phyloP scores from a whole-genome alignment of 148 eudicot genomes.

The Agrostemma githago region DNA sequence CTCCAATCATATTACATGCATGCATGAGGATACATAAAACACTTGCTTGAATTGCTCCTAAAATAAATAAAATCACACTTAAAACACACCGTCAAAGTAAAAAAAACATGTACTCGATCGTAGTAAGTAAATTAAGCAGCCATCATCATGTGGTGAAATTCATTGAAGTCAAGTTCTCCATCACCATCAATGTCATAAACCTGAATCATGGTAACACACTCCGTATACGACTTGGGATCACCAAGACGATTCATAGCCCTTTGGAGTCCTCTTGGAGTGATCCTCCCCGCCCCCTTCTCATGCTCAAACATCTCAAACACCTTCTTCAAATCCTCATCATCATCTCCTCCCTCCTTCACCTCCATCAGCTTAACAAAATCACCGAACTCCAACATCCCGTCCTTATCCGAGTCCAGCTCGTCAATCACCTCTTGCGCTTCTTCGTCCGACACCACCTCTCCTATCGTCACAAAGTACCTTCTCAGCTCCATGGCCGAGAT shows the following conservation, averaged over 20 bases:
- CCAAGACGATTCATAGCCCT: constrained; percentile 51
- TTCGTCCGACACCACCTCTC: constrained; percentile 53
- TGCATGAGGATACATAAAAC: too few relatives aligned
- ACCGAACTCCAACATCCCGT: constrained; percentile 43
- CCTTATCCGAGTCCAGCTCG: constrained; percentile 59
- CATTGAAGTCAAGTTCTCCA: constrained; percentile 64
- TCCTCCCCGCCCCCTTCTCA: constrained; percentile 58
- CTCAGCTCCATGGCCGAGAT: constrained; percentile 56
- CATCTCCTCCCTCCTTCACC: constrained; percentile 26
- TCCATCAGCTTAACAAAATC: constrained; percentile 61
- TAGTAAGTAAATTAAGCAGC: constrained; percentile 13
- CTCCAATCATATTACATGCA: too few relatives aligned
- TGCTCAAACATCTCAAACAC: constrained; percentile 66
- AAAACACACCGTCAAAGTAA: too few relatives aligned
- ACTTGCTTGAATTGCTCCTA: too few relatives aligned
- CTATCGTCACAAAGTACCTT: constrained; percentile 50
- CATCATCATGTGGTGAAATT: constrained; percentile 75
- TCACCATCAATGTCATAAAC: constrained; percentile 63
- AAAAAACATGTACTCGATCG: too few relatives aligned
- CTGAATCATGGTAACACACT: constrained; percentile 64
- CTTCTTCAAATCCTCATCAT: constrained; percentile 48
- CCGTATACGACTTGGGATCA: constrained; percentile 48
- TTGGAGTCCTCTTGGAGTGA: constrained; percentile 66
- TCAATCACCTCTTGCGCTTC: constrained; percentile 56
- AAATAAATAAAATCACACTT: background rate